Evolutionary conservation across 805 yeast genomes (phyloP), one percentile per base, ranked within the genome.

Genomic region (Saturnispora galanensis): DNA sequence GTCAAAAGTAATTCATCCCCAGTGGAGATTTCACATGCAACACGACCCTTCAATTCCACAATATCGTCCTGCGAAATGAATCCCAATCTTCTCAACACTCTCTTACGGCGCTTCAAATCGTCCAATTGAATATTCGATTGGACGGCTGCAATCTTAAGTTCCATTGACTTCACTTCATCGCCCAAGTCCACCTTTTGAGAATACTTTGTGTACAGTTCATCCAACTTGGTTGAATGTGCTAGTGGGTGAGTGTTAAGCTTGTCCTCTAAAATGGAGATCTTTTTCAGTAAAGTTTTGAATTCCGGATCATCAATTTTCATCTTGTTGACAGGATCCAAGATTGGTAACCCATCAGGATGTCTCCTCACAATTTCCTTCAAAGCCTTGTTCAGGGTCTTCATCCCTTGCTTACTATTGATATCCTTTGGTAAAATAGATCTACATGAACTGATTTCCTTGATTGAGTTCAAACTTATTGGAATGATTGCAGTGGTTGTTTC

Each of bases 101-200:
- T 74, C 63, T 88, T 90, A 56, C 98, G 81, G 59, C 85, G 86
- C 61, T 84, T 87, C 58, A 93, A 72, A 62, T 93, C 97, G 59
- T 93, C 97, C 57, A 93, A 69, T 64, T 93, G 98, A 53, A 90
- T 81, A 13, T 93, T 88, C 0, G 97, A 84, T 58, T 85, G 88
- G 0, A 96, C 93, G 48, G 87, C 90, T 37, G 71, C 66, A 34
- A 90, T 82, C 58, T 84, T 79, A 26, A 72, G 73, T 53, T 78
- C 77, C 33, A 83, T 60, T 5, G 64, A 64, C 52, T 78, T 77
- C 42, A 85, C 78, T 45, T 80, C 73, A 11, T 68, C 68, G 46
- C 73, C 76, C 35, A 87, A 56, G 0, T 72, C 71, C 49, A 83
- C 77, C 62, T 88, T 89, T 26, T 69, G 63, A 12, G 77, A 65